A percentile compares a stretch with the other conserved stretches of the same genome.
Evolutionary conservation across 2,329 filamentous ascomycete species (phyloP).

Genomic region (Botryotinia narcissicola): DNA sequence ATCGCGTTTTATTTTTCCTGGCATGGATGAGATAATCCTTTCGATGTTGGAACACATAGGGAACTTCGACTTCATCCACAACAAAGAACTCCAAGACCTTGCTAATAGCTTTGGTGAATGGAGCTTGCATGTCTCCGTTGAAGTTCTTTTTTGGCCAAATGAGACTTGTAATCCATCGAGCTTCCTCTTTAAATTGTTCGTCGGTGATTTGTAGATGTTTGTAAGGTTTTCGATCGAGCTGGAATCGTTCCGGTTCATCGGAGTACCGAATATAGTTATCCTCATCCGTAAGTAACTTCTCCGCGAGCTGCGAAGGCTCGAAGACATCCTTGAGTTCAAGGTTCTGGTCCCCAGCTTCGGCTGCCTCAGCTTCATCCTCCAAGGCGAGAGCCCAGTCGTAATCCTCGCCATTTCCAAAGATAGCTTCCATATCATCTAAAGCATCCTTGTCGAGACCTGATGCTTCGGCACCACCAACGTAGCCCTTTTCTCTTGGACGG

Average conservation of each 20-base stretch:
- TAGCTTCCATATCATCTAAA: slow-evolving; percentile 91
- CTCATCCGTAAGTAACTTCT: slow-evolving; percentile 92
- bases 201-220: slow-evolving; percentile 75
- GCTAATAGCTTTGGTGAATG: slow-evolving; percentile 83
- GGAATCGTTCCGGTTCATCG: slow-evolving; percentile 92
- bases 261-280: slow-evolving; percentile 86
- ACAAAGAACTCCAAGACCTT: slow-evolving; percentile 96
- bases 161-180: slow-evolving; percentile 85
- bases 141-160: slow-evolving; percentile 81
- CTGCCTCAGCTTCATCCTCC: slow-evolving; percentile 81
- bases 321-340: slow-evolving; percentile 97
- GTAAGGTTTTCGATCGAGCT: slow-evolving; percentile 86
- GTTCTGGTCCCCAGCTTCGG: slow-evolving; percentile 74
- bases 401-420: slow-evolving; percentile 93
- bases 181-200: slow-evolving; percentile 87
- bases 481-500: slow-evolving; percentile 69
- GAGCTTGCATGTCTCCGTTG: slow-evolving; percentile 65
- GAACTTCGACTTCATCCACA: slow-evolving; percentile 89
- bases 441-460: slow-evolving; percentile 88
- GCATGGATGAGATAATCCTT: slow-evolving; percentile 97
- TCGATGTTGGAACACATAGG: slow-evolving; percentile 96
- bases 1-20: slow-evolving; percentile 61
- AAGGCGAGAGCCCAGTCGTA: slow-evolving; percentile 92
- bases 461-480: slow-evolving; percentile 70
- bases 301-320: slow-evolving; percentile 89